Evolutionary conservation across 2,329 filamentous ascomycete species (phyloP), one percentile per base, ranked within the genome.

Genomic region (Corniculantispora saksenae): DNA sequence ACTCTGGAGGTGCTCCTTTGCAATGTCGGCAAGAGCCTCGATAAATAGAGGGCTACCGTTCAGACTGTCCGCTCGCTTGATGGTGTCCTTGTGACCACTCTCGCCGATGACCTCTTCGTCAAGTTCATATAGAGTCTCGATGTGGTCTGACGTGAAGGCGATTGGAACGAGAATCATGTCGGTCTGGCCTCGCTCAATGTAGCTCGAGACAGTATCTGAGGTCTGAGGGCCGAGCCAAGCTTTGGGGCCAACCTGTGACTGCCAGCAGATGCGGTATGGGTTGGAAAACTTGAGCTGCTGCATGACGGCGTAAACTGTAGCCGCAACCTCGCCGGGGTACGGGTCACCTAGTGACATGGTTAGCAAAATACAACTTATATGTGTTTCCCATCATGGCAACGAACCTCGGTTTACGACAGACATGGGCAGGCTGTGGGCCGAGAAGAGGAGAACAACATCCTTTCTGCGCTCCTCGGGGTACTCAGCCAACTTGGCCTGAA

Each of bases 81-180:
- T 89, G 0, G 89, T 90, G 38, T 94, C 93, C 0, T 86, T 80
- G 72, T 91, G 87, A 17, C 91, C 89, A 1, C 86, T 92, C 77
- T 97, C 94, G 65, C 92, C 91, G 73, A 99, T 98, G 47, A 99
- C 93, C 79, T 99, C 95, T 72, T 92, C 84, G 76, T 99, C 95
- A 61, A 99, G 82, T 78, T 99, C 95, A 76, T 90, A 98, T 1
- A 99, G 83, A 0, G 95, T 99, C 80, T 99, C 95, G 70, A 99
- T 99, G 75, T 99, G 95, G 73, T 99, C 95, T n/a, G 92, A 97
- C 0, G 95, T 99, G 76, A 99, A 99, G 7, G 95, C 95, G 69
- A 99, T 96, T 0, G 95, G 95, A 64, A 99, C 93, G 8, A 99
- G 83, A 1, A 97, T 84, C 63, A 99, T 83, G 74, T 99, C 93